Evolutionary conservation across 768 basidiomycete species (phyloP), one percentile per base, ranked within the genome.

Genomic region (Boletus reticuloceps): DNA sequence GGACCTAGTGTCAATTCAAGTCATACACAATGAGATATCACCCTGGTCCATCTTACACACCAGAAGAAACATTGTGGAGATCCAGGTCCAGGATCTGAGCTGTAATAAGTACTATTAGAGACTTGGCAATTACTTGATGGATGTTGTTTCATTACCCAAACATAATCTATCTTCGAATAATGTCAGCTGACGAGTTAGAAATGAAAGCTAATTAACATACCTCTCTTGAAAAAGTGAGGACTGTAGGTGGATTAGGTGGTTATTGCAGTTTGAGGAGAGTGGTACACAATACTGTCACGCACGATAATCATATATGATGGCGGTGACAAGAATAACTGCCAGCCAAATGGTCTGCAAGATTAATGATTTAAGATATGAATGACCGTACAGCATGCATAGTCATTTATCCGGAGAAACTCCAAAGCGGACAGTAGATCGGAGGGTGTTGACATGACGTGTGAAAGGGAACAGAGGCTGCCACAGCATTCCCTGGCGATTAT

Each of bases 191-290:
- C 12, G 44, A 14, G 17, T 27, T 12, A 27, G 5, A 32, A 14
- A 13, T 14, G 14, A 16, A 22, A 31, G 17, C 1, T 3, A 45
- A 12, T 14, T 16, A 9, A 17, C 10, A 20, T 37, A 38, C 56
- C 39, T 58, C 56, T 16, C 39, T 34, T 2, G 53, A 22, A 6
- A 58, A 47, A 1, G 19, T 50, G 48, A 58, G 53, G 12, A 50
- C 56, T 55, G 31, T 4, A 11, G 27, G 43, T n/a, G 37, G 22
- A 12, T 27, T 27, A 9, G 6, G 27, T 10, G 3, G 11, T 16
- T 6, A 22, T 8, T 2, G 20, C 38, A 41, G 47, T 36, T 14
- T 11, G 16, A 13, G 7, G 11, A 27, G 16, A 34, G 4, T 1
- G 36, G 5, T 32, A 14, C 20, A 38, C 36, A 17, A 11, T 20